Conservation (phyloP, 169 alveolate genomes). For the Plasmodium reichenowi region DNA sequence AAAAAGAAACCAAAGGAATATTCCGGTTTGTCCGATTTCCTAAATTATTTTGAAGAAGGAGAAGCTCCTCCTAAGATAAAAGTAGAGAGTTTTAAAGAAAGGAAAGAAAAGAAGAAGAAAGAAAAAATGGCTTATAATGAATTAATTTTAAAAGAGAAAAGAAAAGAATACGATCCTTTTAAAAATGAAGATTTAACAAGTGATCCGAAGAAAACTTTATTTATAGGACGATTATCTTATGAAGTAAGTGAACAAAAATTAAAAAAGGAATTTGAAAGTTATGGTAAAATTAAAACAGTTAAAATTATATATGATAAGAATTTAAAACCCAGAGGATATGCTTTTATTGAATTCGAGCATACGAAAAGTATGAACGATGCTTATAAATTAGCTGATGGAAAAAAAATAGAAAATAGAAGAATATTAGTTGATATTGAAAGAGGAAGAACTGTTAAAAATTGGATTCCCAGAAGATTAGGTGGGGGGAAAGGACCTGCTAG, state of each 20-base stretch:
- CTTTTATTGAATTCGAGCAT: constrained; percentile 95
- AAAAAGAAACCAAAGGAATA: constrained; percentile 73
- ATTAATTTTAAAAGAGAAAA: constrained; percentile 63
- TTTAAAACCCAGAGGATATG: constrained; percentile 96
- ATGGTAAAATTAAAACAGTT: constrained; percentile 92
- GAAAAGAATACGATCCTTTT: constrained; percentile 82
- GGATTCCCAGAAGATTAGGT: constrained; percentile 96
- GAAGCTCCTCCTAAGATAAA: constrained; percentile 82
- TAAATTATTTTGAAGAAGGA: constrained; percentile 78
- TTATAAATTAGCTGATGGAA: constrained; percentile 94
- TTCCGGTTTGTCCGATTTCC: constrained; percentile 79
- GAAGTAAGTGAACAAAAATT: constrained; percentile 94
- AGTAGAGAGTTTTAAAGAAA: constrained; percentile 81
- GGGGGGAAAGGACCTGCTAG: constrained; percentile 96
- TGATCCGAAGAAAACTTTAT: constrained; percentile 96
- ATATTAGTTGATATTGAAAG: constrained; percentile 96
- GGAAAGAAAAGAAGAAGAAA: constrained; percentile 80
- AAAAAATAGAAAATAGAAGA: constrained; percentile 93
- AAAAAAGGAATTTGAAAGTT: constrained; percentile 93
- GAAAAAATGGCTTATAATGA: constrained; percentile 75
- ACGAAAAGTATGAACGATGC: constrained; percentile 92
- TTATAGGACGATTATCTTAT: constrained; percentile 93
- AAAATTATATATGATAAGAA: constrained; percentile 89
- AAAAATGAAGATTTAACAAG: constrained; percentile 82
- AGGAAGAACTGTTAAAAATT: constrained; percentile 94